phyloP scores from a whole-genome alignment of 1,139 yeast genomes.

The Yamadazyma spencermartinsiae region DNA sequence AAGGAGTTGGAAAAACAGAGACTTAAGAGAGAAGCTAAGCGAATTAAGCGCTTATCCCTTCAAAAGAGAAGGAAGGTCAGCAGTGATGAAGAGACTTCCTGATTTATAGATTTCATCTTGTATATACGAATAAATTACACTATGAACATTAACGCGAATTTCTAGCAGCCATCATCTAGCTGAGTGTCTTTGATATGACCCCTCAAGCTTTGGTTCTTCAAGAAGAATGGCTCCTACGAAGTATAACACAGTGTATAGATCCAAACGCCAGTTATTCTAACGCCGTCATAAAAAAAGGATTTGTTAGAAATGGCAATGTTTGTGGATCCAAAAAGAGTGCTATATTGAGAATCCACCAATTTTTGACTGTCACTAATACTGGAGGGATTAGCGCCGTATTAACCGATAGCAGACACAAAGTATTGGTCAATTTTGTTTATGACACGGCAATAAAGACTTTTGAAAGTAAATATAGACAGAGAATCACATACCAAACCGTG shows the following conservation, averaged over 20 bases:
- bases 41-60: conserved; percentile 29
- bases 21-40: conserved; percentile 38
- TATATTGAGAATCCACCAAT: conserved; percentile 29
- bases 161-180: not conserved
- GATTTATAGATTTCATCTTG: not conserved
- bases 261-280: conserved; percentile 6
- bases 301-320: conserved; percentile 14
- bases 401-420: conserved; percentile 33
- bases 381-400: conserved; percentile 30
- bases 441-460: conserved; percentile 28
- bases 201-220: conserved; percentile 18
- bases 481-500: conserved; percentile 32
- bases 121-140: not conserved
- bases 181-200: not conserved
- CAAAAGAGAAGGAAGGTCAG: conserved; percentile 12
- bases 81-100: not conserved
- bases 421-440: conserved; percentile 31
- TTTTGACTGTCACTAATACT: conserved; percentile 18
- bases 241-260: conserved; percentile 4
- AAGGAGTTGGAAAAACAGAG: conserved; percentile 25
- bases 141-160: not conserved
- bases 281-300: conserved; percentile 19
- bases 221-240: conserved; percentile 24
- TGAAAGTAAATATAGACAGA: conserved; percentile 29
- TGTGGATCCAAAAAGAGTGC: conserved; percentile 16